Evolutionary conservation across 306 rosid genomes (phyloP).

Genomic region (Vigna reflexopilosa): DNA sequence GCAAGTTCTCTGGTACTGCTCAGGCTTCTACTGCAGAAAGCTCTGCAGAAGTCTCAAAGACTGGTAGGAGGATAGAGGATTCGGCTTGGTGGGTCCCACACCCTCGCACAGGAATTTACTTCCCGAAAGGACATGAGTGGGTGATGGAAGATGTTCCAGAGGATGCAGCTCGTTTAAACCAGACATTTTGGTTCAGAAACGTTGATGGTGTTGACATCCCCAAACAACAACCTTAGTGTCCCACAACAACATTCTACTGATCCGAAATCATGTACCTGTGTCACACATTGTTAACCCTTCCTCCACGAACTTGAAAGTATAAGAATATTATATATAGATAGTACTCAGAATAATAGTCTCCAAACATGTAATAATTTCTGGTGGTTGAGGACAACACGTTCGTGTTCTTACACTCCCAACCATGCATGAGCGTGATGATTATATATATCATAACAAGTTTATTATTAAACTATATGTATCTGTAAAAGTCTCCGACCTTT

Average conservation of each 20-base stretch:
- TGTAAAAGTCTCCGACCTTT: neutral
- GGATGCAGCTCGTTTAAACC: constrained; percentile 57
- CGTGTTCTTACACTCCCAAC: neutral
- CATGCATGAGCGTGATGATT: neutral
- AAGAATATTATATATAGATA: neutral
- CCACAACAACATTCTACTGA: neutral
- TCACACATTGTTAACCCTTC: neutral
- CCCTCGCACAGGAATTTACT: constrained; percentile 72
- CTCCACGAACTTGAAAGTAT: neutral
- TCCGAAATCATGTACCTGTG: neutral
- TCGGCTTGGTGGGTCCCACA: constrained; percentile 68
- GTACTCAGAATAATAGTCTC: neutral
- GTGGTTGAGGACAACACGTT: neutral
- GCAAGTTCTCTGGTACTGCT: constrained; percentile 35
- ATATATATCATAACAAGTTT: neutral
- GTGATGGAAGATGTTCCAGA: constrained; percentile 73
- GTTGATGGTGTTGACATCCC: constrained; percentile 57
- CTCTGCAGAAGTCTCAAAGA: neutral
- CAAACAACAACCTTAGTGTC: neutral
- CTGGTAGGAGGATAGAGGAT: constrained; percentile 30
- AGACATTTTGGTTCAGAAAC: constrained; percentile 66
- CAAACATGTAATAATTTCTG: neutral
- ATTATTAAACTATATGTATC: neutral
- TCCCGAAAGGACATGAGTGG: constrained; percentile 76
- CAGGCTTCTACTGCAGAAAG: neutral